Base-by-base conservation (phyloP, 345 rosid genomes). In the Eucalyptus erythrocorys region DNA sequence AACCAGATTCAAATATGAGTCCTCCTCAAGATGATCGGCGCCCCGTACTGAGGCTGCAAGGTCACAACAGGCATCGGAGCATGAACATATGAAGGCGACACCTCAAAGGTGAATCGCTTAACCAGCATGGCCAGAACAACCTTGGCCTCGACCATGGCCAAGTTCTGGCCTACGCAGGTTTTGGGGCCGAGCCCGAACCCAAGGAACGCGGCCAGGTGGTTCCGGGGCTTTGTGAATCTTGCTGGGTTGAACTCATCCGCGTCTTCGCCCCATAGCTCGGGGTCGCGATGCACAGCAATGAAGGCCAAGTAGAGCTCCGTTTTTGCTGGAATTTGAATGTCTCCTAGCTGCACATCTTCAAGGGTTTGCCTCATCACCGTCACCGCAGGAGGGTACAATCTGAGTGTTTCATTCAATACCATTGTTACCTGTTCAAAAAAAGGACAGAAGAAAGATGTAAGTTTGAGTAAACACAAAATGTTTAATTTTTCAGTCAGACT, bases 311-410 rank as follows among this genome's bases (percentile, higher is more conserved):
- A 91, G 68, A 97, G 86, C 40, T 97, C 94, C 12, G 97, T 96
- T 50, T 93, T 94, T 10, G 90, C 91, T 34, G 99, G 98, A 88
- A 96, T 49, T 51, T 94, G 91, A 13, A 95, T 89, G 85, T 49
- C 89, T 42, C 99, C 98, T 7, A 95, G 91, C 90, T 92, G 91
- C 45, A 95, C 93, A 4, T 87, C 89, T 81, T 48, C 61, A 21
- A 49, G 55, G 30, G 94, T 90, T 92, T 93, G 88, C 86, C 97
- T 93, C 89, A 80, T 88, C 88, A 93, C 5, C 90, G 84, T 88
- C 90, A 92, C 93, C 13, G 90, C 93, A 16, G 98, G 97, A 49
- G 98, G 90, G 91, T 97, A 97, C 84, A 96, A 94, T 55, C 99
- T 87, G 45, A 96, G 94, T 1, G 96, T 93, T 91, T 96, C 99